Evolutionary conservation across 1,284 basidiomycete genomes (phyloP).

Genomic region (Puccinia coronata): DNA sequence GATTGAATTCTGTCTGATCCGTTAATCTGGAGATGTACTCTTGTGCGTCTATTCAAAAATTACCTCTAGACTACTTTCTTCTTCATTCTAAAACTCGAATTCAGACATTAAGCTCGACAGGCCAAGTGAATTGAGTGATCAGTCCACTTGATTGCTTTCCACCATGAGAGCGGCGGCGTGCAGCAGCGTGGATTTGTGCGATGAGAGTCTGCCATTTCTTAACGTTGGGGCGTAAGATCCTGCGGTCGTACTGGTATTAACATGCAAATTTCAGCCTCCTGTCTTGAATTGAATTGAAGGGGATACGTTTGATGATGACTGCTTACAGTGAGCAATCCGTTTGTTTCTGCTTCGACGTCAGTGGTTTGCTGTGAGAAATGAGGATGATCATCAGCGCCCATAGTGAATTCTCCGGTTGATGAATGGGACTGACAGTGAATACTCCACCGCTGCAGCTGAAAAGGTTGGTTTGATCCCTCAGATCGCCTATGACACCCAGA

Average conservation of each 20-base stretch:
- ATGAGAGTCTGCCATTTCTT: slow-evolving; percentile 20
- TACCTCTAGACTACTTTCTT: too few species aligned
- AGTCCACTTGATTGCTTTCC: too few species aligned
- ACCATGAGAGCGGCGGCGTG: neutral
- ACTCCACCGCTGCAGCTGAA: slow-evolving; percentile 48
- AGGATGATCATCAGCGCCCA: too few species aligned
- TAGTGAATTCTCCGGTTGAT: too few species aligned
- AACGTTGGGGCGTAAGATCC: slow-evolving; percentile 29
- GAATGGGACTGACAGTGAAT: slow-evolving; percentile 24
- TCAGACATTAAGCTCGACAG: too few species aligned
- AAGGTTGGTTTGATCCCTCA: slow-evolving; percentile 10
- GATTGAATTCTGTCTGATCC: too few species aligned
- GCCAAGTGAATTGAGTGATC: too few species aligned
- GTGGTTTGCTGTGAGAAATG: slow-evolving; percentile 46
- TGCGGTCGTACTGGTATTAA: slow-evolving; percentile 35
- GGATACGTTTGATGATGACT: neutral
- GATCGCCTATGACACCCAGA: slow-evolving; percentile 14
- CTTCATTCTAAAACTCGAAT: too few species aligned
- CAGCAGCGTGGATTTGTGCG: neutral
- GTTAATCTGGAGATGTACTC: too few species aligned
- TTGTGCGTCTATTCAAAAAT: too few species aligned
- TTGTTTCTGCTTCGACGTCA: slow-evolving; percentile 44
- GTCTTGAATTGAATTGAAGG: neutral
- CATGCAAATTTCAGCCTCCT: neutral
- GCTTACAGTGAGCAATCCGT: slow-evolving; percentile 41